phyloP scores from a whole-genome alignment of 1,284 basidiomycete species.

The Austroboletus novae-zelandiae region DNA sequence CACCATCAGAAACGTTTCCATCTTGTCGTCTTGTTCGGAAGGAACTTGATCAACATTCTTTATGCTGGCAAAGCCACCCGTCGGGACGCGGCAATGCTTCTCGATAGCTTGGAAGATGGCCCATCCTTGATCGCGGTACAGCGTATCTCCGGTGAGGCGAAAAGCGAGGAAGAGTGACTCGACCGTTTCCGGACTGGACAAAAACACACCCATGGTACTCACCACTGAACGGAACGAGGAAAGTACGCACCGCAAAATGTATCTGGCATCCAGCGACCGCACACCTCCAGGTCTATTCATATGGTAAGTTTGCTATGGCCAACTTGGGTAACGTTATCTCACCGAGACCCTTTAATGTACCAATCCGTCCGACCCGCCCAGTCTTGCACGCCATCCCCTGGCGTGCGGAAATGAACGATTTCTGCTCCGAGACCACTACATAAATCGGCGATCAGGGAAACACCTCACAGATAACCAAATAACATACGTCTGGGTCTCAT shows the following conservation, averaged over 20 bases:
- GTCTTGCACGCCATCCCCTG: constrained; percentile 49
- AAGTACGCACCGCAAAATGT: constrained; percentile 71
- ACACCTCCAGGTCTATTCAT: constrained; percentile 43
- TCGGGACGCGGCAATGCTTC: constrained; percentile 70
- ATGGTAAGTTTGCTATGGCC: constrained; percentile 4
- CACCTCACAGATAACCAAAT: background rate
- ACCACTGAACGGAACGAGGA: background rate
- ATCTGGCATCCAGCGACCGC: constrained; percentile 79
- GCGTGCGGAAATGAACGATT: constrained; percentile 74
- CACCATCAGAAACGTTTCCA: constrained; percentile 94
- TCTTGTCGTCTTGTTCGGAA: constrained; percentile 75
- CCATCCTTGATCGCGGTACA: constrained; percentile 88
- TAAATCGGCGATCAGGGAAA: background rate
- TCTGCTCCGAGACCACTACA: constrained; percentile 78
- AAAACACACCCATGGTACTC: background rate
- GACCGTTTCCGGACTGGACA: constrained; percentile 82
- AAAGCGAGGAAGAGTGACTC: constrained; percentile 91
- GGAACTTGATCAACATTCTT: constrained; percentile 80
- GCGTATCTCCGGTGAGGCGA: constrained; percentile 79
- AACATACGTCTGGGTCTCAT: constrained; percentile 80
- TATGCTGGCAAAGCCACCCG: constrained; percentile 84
- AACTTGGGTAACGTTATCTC: constrained; percentile 12
- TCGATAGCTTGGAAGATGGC: constrained; percentile 89
- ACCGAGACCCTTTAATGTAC: constrained; percentile 84
- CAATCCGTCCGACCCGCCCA: constrained; percentile 55